Evolutionary conservation across 805 yeast species (phyloP), one percentile per base, ranked within the genome.

Genomic region (Groenewaldozyma salmanticensis): DNA sequence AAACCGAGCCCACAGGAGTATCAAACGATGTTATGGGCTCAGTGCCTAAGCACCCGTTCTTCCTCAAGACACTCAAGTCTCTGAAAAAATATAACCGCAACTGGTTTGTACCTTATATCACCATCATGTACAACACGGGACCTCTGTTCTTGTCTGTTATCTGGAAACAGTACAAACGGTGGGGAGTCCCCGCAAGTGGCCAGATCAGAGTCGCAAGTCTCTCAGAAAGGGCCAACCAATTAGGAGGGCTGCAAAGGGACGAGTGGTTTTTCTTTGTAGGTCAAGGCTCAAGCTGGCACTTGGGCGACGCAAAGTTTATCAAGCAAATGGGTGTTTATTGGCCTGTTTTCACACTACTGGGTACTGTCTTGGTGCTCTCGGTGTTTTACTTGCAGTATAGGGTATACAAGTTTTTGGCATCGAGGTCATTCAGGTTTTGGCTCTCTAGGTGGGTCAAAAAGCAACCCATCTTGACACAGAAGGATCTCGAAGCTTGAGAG

Each of bases 11-110:
- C 20, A 81, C 94, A 0, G 96, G 96, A 39, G 76, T 88, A 32
- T 83, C 95, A 3, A 88, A 88, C 59, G 95, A 87, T 58, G 87
- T 87, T 13, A 82, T 88, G 94, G 95, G 94, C 7, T 67, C 90
- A 2, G 79, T 81, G 9, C 95, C 94, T 27, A 67, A 70, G 37
- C 96, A 88, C 60, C 95, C 95, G 2, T 84, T 87, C 62, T 85
- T 84, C 65, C 59, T 71, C 37, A 79, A 78, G 54, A 81, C 72
- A 15, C 71, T 85, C 45, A 81, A 79, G 46, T 72, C 72, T 36
- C 67, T 88, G 45, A 61, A 76, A 46, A 67, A 62, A 39, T 80
- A 75, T 55, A 77, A 85, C 54, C 69, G 72, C 50, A 81, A 83
- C 60, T 86, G 94, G 82, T 62, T 81, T 29, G 77, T 85, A 15